These are phyloP conservation scores for Colletotrichum paranaense DNA, from an alignment of 2,329 filamentous ascomycete species.

Conservation along the genomic window DNA sequence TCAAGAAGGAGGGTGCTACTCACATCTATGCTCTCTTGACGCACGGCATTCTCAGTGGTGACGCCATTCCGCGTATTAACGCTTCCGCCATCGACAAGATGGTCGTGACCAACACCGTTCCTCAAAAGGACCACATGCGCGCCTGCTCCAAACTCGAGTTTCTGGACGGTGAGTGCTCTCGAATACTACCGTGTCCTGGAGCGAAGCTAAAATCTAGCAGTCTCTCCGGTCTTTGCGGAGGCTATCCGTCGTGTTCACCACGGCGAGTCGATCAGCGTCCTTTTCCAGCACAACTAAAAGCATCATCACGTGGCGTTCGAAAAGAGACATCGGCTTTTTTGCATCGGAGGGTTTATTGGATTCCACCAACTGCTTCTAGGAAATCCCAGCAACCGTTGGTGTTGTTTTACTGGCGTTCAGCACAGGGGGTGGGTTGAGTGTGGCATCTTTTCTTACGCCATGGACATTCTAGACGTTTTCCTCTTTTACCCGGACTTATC, in stretches of 20 bases:
- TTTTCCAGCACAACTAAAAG: slow-evolving; percentile 66
- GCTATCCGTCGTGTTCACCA: slow-evolving; percentile 96
- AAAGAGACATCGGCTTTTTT: slow-evolving; percentile 34
- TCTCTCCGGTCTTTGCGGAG: slow-evolving; percentile 93
- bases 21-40: slow-evolving; percentile 93
- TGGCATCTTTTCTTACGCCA: slow-evolving; percentile 25
- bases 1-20: slow-evolving; percentile 95
- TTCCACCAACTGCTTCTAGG: slow-evolving; percentile 27
- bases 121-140: slow-evolving; percentile 82
- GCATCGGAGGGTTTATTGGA: slow-evolving; percentile 36
- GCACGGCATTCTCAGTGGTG: slow-evolving; percentile 93
- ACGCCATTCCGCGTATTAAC: slow-evolving; percentile 94
- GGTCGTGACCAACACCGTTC: slow-evolving; percentile 94
- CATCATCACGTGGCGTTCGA: slow-evolving; percentile 33
- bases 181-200: neutral
- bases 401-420: slow-evolving; percentile 33
- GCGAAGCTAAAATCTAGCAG: slow-evolving; percentile 26
- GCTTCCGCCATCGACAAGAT: slow-evolving; percentile 93
- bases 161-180: slow-evolving; percentile 68
- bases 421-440: slow-evolving; percentile 27
- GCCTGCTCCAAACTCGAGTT: slow-evolving; percentile 91
- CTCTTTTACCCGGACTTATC: slow-evolving; percentile 1
- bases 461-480: slow-evolving; percentile 32
- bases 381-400: slow-evolving; percentile 25
- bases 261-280: slow-evolving; percentile 95